A percentile compares a stretch with the other conserved stretches of the same genome.
These are phyloP conservation scores for Auricularia sp. DNA, from an alignment of 768 basidiomycete species.

Conservation along the genomic window DNA sequence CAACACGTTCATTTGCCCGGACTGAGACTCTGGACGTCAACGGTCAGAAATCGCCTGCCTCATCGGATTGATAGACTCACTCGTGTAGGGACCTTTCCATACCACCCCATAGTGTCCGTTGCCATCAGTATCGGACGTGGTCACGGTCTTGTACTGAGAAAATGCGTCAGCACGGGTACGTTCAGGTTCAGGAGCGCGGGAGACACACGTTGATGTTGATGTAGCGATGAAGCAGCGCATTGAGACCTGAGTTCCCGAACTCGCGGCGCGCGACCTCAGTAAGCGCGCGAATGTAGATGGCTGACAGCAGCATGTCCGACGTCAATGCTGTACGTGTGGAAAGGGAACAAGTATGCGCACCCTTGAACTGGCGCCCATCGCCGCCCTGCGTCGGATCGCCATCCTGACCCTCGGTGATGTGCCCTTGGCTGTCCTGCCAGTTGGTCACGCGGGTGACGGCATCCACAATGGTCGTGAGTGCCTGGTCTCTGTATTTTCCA, in stretches of 20 bases:
- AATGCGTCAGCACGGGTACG: not conserved
- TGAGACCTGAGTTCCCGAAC: not conserved
- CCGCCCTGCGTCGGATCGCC: not conserved
- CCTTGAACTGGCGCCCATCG: not conserved
- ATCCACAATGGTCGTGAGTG: constrained; percentile 29
- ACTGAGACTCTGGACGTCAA: not conserved
- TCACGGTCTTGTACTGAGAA: not conserved
- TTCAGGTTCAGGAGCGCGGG: not conserved
- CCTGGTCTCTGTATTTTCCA: constrained; percentile 29
- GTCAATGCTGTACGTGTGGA: no score
- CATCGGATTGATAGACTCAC: not conserved
- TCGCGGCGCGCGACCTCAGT: not conserved
- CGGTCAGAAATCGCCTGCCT: not conserved
- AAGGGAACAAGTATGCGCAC: not conserved
- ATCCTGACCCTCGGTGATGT: constrained; percentile 39
- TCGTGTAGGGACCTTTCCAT: not conserved
- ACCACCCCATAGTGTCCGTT: not conserved
- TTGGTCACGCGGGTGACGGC: constrained; percentile 30
- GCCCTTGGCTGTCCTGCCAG: constrained; percentile 41
- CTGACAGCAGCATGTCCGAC: not conserved
- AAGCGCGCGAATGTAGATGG: not conserved
- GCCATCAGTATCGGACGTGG: not conserved
- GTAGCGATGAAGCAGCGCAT: not conserved
- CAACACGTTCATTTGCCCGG: not conserved
- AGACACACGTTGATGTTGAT: not conserved